These are phyloP conservation scores for Chloranthus sessilifolius DNA, from an alignment of 164 flowering plant species.

Conservation along the genomic window DNA sequence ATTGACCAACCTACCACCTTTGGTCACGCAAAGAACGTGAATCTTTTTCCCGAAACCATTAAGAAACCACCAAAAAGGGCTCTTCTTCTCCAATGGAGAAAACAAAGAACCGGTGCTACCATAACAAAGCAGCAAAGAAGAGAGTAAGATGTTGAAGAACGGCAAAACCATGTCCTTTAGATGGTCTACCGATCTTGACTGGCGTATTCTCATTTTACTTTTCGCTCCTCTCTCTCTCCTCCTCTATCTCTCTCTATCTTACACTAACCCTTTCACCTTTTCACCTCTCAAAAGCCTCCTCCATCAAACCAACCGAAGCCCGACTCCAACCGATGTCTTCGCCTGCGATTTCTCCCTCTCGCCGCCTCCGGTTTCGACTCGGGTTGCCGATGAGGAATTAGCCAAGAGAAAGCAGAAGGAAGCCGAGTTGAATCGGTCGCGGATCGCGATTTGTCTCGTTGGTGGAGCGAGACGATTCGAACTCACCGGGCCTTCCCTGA, in stretches of 20 bases:
- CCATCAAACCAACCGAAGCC: too few relatives aligned
- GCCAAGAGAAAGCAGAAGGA: constrained; percentile 9
- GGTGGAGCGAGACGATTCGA: constrained; percentile 97
- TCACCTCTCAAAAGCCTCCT: constrained; percentile 32
- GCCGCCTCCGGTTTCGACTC: neutral
- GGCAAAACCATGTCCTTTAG: neutral
- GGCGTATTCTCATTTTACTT: constrained; percentile 34
- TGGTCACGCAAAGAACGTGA: too few relatives aligned
- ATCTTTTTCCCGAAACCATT: too few relatives aligned
- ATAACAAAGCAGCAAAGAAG: neutral
- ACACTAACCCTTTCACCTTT: constrained; percentile 19
- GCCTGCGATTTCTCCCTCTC: neutral
- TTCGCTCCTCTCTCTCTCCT: constrained; percentile 37
- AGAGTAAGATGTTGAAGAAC: constrained; percentile 3
- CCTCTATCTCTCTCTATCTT: constrained; percentile 30
- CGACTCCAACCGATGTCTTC: constrained; percentile 3
- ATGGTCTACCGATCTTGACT: constrained; percentile 38
- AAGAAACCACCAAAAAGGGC: too few relatives aligned
- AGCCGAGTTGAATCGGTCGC: constrained; percentile 37
- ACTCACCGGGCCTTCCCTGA: constrained; percentile 85
- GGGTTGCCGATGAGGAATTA: constrained; percentile 6
- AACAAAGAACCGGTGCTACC: too few relatives aligned
- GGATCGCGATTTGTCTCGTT: constrained; percentile 84
- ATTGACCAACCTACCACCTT: too few relatives aligned
- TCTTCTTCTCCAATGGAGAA: neutral